Evolutionary conservation across 1,284 basidiomycete genomes (phyloP).

Genomic region (Cystobasidium slooffiae): DNA sequence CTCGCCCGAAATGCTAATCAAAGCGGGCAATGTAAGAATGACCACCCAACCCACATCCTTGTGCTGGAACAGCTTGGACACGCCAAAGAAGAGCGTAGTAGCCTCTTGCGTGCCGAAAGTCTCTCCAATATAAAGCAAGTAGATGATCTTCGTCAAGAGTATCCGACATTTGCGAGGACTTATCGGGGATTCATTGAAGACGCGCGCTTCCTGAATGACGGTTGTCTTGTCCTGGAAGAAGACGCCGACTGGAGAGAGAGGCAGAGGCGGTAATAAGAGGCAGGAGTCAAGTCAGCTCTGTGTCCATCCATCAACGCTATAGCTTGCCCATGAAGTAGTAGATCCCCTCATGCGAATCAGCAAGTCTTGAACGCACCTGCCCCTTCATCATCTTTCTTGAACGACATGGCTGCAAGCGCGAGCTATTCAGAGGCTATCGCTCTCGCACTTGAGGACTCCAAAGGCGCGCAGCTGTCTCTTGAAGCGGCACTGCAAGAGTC

Average conservation of each 20-base stretch:
- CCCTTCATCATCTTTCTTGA: constrained; percentile 44
- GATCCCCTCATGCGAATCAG: background rate
- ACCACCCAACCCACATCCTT: constrained; percentile 79
- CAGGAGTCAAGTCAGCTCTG: background rate
- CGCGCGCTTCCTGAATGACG: constrained; percentile 94
- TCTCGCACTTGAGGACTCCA: background rate
- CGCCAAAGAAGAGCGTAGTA: constrained; percentile 97
- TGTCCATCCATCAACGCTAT: background rate
- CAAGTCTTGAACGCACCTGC: constrained; percentile 38
- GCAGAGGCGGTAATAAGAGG: background rate
- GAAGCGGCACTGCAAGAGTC: background rate
- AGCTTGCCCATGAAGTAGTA: background rate
- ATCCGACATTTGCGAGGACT: constrained; percentile 81
- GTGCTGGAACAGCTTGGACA: constrained; percentile 98
- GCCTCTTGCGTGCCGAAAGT: constrained; percentile 94
- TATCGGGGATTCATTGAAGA: constrained; percentile 99
- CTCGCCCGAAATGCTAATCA: no score
- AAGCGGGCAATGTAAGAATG: no score
- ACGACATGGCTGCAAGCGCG: constrained; percentile 38
- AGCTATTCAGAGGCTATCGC: background rate
- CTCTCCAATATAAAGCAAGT: constrained; percentile 95
- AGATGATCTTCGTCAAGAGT: constrained; percentile 93
- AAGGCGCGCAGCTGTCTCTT: background rate
- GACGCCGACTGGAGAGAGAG: constrained; percentile 48
- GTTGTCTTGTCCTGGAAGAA: constrained; percentile 62